Conservation (phyloP, 2,329 filamentous ascomycete genomes). For the Zelopaecilomyces penicillatus region DNA sequence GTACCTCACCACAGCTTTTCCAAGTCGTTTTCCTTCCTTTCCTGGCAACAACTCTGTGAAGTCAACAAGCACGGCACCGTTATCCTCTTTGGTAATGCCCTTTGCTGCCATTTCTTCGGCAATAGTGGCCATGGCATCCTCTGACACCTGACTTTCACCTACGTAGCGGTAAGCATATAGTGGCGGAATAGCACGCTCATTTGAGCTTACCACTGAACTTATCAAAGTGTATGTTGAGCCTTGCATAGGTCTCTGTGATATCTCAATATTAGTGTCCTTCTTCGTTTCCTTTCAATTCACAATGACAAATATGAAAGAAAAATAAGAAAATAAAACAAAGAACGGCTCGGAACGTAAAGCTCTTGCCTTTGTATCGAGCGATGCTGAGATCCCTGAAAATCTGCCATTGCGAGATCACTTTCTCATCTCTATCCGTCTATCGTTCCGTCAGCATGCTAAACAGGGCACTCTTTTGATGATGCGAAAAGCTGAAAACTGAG, state of each 20-base stretch:
- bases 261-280: too few relatives aligned
- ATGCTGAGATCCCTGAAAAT: slow-evolving; percentile 61
- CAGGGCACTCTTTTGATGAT: neutral
- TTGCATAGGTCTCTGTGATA: slow-evolving; percentile 49
- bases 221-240: slow-evolving; percentile 64
- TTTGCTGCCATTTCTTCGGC: slow-evolving; percentile 55
- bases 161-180: slow-evolving; percentile 25
- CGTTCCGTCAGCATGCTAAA: neutral
- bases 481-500: neutral
- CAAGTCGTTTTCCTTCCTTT: slow-evolving; percentile 60
- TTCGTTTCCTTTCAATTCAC: too few relatives aligned
- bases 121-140: slow-evolving; percentile 56
- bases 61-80: slow-evolving; percentile 66
- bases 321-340: neutral
- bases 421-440: slow-evolving; percentile 52
- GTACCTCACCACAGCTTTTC: slow-evolving; percentile 57
- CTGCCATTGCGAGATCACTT: slow-evolving; percentile 54
- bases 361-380: slow-evolving; percentile 45
- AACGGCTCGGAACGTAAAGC: neutral
- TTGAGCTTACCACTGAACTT: slow-evolving; percentile 40
- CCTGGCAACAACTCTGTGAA: slow-evolving; percentile 59
- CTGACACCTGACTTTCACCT: slow-evolving; percentile 65
- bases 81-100: slow-evolving; percentile 57
- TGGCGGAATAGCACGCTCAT: neutral
- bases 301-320: neutral